These are phyloP conservation scores for Mucor saturninus DNA, from an alignment of 371 early-diverging fungal species.

Conservation along the genomic window DNA sequence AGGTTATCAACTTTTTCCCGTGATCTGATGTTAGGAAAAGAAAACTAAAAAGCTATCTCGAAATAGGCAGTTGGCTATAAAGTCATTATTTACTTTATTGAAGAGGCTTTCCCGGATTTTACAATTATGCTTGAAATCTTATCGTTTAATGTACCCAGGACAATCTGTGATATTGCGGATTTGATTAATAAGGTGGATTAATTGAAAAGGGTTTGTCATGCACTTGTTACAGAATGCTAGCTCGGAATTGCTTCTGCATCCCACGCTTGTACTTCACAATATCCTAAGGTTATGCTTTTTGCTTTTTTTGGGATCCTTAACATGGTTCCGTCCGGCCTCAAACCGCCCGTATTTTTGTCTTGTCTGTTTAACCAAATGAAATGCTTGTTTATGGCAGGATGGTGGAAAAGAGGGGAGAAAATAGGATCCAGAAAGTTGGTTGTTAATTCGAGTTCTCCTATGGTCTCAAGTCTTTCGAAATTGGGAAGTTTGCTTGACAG, in stretches of 20 bases:
- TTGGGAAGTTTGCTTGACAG: slow-evolving; percentile 15
- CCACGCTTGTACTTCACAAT: slow-evolving; percentile 8
- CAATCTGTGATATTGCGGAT: slow-evolving; percentile 19
- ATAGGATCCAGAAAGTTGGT: slow-evolving; percentile 20
- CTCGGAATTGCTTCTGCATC: slow-evolving; percentile 8
- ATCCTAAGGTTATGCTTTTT: slow-evolving; percentile 16
- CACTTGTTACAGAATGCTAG: slow-evolving; percentile 19
- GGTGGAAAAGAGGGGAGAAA: slow-evolving; percentile 14
- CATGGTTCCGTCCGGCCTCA: slow-evolving; percentile 4
- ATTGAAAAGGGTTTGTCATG: slow-evolving; percentile 15
- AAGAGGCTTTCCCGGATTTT: slow-evolving; percentile 16
- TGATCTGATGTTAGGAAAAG: slow-evolving; percentile 20
- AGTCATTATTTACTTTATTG: slow-evolving; percentile 15
- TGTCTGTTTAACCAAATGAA: slow-evolving; percentile 17
- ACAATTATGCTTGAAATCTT: slow-evolving; percentile 20
- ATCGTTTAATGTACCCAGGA: slow-evolving; percentile 13
- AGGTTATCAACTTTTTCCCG: slow-evolving; percentile 19
- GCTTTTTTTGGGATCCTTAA: slow-evolving; percentile 14
- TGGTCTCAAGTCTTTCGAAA: slow-evolving; percentile 19
- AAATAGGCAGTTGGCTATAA: slow-evolving; percentile 17
- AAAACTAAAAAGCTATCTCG: slow-evolving; percentile 16
- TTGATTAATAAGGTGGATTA: slow-evolving; percentile 20
- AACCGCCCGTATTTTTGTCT: slow-evolving; percentile 10
- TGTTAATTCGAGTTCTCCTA: slow-evolving; percentile 19
- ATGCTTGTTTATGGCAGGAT: slow-evolving; percentile 12